Percentiles rank a stretch among this genome's conserved stretches.
These are phyloP conservation scores for Puccinia brachypodii DNA, from an alignment of 1,284 basidiomycete genomes.

Conservation along the genomic window DNA sequence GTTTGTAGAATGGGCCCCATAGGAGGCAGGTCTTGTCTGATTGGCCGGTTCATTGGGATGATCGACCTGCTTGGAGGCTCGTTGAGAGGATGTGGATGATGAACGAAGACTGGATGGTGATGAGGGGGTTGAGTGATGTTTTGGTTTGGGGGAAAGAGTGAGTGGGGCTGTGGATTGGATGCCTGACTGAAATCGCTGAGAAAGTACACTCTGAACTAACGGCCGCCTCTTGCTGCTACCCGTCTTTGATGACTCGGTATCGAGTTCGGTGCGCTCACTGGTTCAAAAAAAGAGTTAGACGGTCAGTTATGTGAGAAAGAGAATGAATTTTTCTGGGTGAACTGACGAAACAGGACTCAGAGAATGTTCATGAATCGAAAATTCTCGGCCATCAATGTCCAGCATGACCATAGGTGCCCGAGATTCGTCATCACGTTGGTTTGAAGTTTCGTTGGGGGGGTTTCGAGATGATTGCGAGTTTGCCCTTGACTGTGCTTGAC, in stretches of 20 bases:
- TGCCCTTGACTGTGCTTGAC: not conserved
- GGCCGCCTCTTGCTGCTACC: not conserved
- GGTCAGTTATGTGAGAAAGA: not conserved
- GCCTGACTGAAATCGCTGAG: slow-evolving; percentile 19
- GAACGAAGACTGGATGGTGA: slow-evolving; percentile 1
- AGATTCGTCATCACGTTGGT: not conserved
- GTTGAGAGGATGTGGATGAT: slow-evolving; percentile 6
- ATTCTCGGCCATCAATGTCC: slow-evolving; percentile 39
- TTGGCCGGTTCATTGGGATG: not conserved
- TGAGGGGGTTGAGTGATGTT: slow-evolving; percentile 17
- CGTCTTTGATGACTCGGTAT: slow-evolving; percentile 33
- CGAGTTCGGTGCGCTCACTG: slow-evolving; percentile 47
- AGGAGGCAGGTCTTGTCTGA: not conserved
- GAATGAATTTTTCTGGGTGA: no score
- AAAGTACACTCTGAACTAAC: slow-evolving; percentile 17
- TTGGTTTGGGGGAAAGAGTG: slow-evolving; percentile 25
- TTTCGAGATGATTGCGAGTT: not conserved
- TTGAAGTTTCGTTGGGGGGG: not conserved
- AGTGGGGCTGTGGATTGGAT: slow-evolving; percentile 28
- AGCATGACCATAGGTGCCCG: slow-evolving; percentile 20
- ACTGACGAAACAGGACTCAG: slow-evolving; percentile 47
- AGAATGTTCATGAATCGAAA: slow-evolving; percentile 47
- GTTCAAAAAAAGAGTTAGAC: not conserved
- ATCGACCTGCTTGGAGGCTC: not conserved
- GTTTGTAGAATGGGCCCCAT: not conserved